Evolutionary conservation across 768 basidiomycete species (phyloP).

Genomic region (Trametes elegans): DNA sequence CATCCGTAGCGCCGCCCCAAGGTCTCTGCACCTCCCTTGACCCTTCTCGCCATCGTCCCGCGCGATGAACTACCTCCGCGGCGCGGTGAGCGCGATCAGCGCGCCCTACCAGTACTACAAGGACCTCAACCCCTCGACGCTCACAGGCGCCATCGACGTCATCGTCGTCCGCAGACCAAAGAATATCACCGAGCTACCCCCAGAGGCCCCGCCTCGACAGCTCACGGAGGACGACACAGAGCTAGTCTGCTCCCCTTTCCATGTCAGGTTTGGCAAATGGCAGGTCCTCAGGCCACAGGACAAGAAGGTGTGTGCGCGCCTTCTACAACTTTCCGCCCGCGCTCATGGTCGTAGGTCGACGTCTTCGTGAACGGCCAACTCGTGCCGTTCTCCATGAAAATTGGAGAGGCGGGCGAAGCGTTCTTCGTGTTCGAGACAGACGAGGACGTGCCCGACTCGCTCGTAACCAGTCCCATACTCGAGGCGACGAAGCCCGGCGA

Average conservation of each 20-base stretch:
- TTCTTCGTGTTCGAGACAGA: slow-evolving; percentile 99
- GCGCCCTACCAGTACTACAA: slow-evolving; percentile 90
- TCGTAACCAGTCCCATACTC: slow-evolving; percentile 91
- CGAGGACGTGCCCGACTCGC: slow-evolving; percentile 87
- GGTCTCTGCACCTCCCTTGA: not conserved
- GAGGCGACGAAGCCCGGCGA: slow-evolving; percentile 51
- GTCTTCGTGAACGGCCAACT: slow-evolving; percentile 82
- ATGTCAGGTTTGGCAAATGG: slow-evolving; percentile 97
- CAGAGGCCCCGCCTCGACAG: slow-evolving; percentile 3
- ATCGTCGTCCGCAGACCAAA: slow-evolving; percentile 81
- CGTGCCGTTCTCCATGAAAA: slow-evolving; percentile 96
- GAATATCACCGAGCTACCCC: slow-evolving; percentile 10
- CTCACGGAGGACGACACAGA: slow-evolving; percentile 47
- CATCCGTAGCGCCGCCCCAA: not conserved
- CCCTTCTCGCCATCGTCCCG: not conserved
- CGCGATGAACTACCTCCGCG: slow-evolving; percentile 84
- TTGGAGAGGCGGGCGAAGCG: slow-evolving; percentile 97
- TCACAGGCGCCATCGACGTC: slow-evolving; percentile 98
- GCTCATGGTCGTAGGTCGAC: slow-evolving; percentile 58
- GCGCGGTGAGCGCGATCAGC: slow-evolving; percentile 80
- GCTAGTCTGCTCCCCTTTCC: slow-evolving; percentile 92
- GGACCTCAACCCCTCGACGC: slow-evolving; percentile 91
- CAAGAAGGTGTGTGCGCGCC: slow-evolving; percentile 64
- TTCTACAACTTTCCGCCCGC: not conserved
- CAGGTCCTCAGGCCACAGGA: slow-evolving; percentile 91